Base-by-base conservation (phyloP, 1,284 basidiomycete species). In the Naganishia sp. region DNA sequence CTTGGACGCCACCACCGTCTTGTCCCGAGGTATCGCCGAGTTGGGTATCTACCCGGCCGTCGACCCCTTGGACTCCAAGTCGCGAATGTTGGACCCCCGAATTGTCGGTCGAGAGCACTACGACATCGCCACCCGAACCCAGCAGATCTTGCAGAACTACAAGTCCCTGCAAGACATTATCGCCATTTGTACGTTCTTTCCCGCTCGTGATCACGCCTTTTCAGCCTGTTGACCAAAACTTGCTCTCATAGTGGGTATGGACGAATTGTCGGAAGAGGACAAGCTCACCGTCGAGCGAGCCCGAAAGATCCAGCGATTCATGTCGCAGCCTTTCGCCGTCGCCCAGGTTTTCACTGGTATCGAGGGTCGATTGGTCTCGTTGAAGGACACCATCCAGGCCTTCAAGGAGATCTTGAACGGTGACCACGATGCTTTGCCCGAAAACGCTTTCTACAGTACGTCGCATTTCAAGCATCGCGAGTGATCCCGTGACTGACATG, bases 31-130 rank as follows among this genome's bases (percentile, higher is more conserved):
- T 83, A 98, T 99, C 83, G 94, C 95, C 79, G 95, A 98, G 85
- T 88, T 98, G 72, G 95, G 95, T 90, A 98, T 99, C 83, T 99
- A 98, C 86, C 95, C 95, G 72, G 95, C 95, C 74, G 95, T 99
- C 81, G 95, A 98, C 83, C 95, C 95, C 72, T 88, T 99, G 70
- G 95, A 98, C 84, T 98, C 95, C 72, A 97, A 98, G 84, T 97
- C 94, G 15, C 93, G 95, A 84, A 98, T 98, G 94, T 86, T 99
- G 74, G 95, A 99, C 84, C 95, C 95, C 75, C 92, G 94, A 87
- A 92, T 99, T 73, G 94, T 93, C 78, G 85, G 90, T 81, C 74
- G 81, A 69, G 81, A 95, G 81, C 95, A 98, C 84, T 98, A 99
- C 84, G 86, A 92, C 64, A 87, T 95, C 73, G 94, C 95, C 69